These are phyloP conservation scores for Fremontodendron californicum DNA, from an alignment of 345 rosid genomes.

Conservation along the genomic window DNA sequence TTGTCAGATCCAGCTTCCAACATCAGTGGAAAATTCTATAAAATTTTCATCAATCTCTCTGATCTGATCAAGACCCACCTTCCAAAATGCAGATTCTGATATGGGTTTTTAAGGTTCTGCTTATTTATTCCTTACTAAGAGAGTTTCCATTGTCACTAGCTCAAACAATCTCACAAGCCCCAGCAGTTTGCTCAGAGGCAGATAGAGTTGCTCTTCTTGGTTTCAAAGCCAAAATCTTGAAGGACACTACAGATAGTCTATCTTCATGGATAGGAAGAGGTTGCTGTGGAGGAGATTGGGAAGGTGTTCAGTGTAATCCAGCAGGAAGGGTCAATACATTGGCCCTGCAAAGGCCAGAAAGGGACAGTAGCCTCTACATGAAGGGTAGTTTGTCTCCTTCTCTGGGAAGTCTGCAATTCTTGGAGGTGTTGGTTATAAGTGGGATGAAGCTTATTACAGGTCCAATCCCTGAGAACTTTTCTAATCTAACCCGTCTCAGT, in stretches of 20 bases:
- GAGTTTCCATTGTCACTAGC: conserved; percentile 27
- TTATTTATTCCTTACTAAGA: conserved; percentile 29
- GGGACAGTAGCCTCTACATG: conserved; percentile 57
- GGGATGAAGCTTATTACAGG: conserved; percentile 77
- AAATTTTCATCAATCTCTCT: conserved; percentile 10
- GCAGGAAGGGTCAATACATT: conserved; percentile 64
- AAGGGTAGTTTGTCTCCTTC: conserved; percentile 72
- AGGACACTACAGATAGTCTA: conserved; percentile 65
- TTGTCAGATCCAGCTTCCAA: conserved; percentile 34
- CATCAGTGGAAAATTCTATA: conserved; percentile 4
- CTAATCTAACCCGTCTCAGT: conserved; percentile 40
- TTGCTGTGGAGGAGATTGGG: conserved; percentile 90
- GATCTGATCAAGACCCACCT: conserved; percentile 44
- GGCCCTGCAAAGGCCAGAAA: conserved; percentile 44
- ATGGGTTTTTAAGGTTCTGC: conserved; percentile 52
- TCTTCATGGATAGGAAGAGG: conserved; percentile 71
- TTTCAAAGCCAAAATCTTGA: conserved; percentile 65
- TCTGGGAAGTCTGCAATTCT: conserved; percentile 49
- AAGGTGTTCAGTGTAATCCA: conserved; percentile 71
- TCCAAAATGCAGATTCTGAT: conserved; percentile 59
- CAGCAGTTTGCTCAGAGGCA: conserved; percentile 45
- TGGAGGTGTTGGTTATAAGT: conserved; percentile 54
- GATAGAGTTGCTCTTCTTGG: conserved; percentile 71
- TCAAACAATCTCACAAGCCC: not conserved
- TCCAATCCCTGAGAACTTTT: conserved; percentile 60